Base-by-base conservation (phyloP, 208 protist genomes). In the Wallacemonas sp. region DNA sequence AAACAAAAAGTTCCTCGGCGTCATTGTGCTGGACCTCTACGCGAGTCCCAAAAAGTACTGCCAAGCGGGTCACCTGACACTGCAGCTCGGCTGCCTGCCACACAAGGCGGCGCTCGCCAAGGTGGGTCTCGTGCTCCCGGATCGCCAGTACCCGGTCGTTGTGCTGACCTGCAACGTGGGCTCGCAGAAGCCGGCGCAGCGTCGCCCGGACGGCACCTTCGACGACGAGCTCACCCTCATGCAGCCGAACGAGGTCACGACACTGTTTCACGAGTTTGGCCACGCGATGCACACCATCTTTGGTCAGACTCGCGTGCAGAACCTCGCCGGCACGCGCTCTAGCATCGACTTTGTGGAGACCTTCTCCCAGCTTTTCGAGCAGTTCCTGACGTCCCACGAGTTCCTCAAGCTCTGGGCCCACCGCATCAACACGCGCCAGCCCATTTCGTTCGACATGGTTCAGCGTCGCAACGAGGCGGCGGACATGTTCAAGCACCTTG, bases 311-410 rank as follows among this genome's bases (percentile, higher is more conserved):
- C 76, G 80, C 29, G 92, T 96, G 52, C 95, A 97, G 73, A 96
- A 97, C 80, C 72, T 97, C 29, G 85, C 95, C 26, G 95, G 95
- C 43, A 98, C 95, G 0, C 89, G 93, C 63, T 71, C 80, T 5
- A 94, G 85, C 77, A 92, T 98, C 64, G 95, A 98, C 77, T 98
- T 90, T 77, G 95, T 97, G 16, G 93, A 98, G 66, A 94, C 89
- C 62, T 96, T 95, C 67, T 97, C 91, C 24, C 93, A 97, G 78
- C 83, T 97, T 1, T 96, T 97, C 56, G 95, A 98, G 74, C 87
- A 97, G 76, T 98, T 95, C 55, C 70, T 94, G 30, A 92, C 85
- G 23, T 94, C 95, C 5, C 85, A 96, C 68, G 81, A 96, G 38
- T 95, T 97, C 67, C 68, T 98, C 0, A 80, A 85, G 55, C 68